These are phyloP conservation scores for Podila verticillata DNA, from an alignment of 192 early-diverging fungal genomes.

Conservation along the genomic window DNA sequence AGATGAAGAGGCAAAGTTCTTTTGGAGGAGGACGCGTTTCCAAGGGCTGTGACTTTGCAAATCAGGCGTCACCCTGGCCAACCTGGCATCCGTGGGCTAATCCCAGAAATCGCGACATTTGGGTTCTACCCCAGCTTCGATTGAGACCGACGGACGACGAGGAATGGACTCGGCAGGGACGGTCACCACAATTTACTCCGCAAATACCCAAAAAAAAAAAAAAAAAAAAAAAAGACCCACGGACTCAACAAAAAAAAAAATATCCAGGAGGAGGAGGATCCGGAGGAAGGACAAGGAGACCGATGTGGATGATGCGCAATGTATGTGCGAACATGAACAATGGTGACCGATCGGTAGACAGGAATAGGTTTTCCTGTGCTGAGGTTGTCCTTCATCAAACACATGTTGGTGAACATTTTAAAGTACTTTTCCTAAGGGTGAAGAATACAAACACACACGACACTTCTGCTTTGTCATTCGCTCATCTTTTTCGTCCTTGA, in stretches of 20 bases:
- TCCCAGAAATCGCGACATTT: no score
- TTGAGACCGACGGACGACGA: no score
- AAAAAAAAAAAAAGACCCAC: neutral
- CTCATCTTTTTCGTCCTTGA: neutral
- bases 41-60: no score
- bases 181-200: no score
- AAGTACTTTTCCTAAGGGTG: neutral
- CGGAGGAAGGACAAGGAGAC: neutral
- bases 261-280: neutral
- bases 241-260: neutral
- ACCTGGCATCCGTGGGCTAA: no score
- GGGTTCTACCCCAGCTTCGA: no score
- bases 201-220: no score
- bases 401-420: neutral
- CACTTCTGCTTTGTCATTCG: constrained; percentile 1
- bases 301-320: neutral
- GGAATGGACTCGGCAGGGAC: no score
- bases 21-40: no score
- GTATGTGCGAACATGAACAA: neutral
- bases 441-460: no score
- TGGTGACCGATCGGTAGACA: neutral
- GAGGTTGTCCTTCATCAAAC: neutral
- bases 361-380: neutral
- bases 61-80: no score
- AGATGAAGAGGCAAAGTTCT: no score